phyloP scores from a whole-genome alignment of 345 rosid species.

The Hypericum perforatum region DNA sequence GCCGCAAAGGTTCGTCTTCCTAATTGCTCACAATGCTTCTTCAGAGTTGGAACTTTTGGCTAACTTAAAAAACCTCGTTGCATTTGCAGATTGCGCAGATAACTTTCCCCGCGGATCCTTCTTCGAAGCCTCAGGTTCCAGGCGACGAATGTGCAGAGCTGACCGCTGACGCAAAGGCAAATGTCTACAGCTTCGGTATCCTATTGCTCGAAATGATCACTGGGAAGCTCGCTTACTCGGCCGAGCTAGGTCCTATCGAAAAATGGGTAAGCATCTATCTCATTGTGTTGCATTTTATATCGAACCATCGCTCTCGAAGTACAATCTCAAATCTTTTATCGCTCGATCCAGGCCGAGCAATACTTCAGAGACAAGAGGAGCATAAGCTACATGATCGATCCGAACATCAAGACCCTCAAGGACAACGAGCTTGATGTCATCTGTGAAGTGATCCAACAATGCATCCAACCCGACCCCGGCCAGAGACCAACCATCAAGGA shows the following conservation, averaged over 20 bases:
- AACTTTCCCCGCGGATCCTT: constrained; percentile 23
- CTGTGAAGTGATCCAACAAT: constrained; percentile 49
- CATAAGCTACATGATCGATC: constrained; percentile 50
- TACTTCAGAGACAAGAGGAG: constrained; percentile 37
- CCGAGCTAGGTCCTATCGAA: constrained; percentile 53
- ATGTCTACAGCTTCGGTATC: constrained; percentile 64
- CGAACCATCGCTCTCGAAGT: not conserved
- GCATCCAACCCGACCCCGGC: constrained; percentile 44
- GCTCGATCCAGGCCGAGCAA: constrained; percentile 45
- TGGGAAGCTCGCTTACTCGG: constrained; percentile 62
- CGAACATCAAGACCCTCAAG: constrained; percentile 55
- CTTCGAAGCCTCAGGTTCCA: constrained; percentile 20
- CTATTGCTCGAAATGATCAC: constrained; percentile 78
- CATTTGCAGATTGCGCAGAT: constrained; percentile 49
- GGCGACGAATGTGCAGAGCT: constrained; percentile 38
- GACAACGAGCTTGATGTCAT: constrained; percentile 53
- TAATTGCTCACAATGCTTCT: not conserved
- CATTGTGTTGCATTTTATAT: not conserved
- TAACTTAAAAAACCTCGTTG: not conserved
- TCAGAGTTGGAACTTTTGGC: not conserved
- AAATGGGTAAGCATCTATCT: constrained; percentile 49
- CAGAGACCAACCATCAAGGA: constrained; percentile 66
- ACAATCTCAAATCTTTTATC: not conserved
- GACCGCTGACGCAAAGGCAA: constrained; percentile 40
- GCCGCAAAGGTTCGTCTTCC: constrained; percentile 65